phyloP scores from a whole-genome alignment of 2,329 filamentous ascomycete genomes.

The Tolypocladium sp. region DNA sequence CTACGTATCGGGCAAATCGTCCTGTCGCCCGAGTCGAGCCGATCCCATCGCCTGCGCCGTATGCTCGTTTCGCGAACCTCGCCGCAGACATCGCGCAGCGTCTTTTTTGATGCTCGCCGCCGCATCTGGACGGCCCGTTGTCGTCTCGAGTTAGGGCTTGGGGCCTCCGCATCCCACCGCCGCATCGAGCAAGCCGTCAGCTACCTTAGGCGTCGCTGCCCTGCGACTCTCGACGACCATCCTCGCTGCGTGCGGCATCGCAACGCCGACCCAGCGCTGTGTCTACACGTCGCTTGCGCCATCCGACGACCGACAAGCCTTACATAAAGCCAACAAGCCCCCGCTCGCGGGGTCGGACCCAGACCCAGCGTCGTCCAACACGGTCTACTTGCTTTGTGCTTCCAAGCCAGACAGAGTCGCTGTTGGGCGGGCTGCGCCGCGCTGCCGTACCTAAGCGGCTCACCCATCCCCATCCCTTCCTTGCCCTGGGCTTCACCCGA shows the following conservation, averaged over 20 bases:
- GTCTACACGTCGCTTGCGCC: background rate
- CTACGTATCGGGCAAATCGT: background rate
- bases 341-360: conserved; percentile 1
- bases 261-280: background rate
- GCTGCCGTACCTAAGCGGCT: background rate
- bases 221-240: background rate
- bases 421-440: conserved; percentile 1
- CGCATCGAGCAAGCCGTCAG: background rate
- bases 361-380: background rate
- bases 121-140: background rate
- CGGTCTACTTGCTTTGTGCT: background rate
- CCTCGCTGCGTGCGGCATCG: background rate
- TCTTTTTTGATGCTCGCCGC: background rate
- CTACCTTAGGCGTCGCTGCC: background rate
- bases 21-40: background rate
- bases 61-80: background rate
- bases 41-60: background rate
- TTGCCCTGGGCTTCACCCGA: background rate
- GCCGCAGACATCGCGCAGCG: background rate
- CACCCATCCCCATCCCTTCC: background rate
- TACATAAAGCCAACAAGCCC: background rate
- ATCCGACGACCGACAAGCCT: background rate
- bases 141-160: background rate
- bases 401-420: background rate
- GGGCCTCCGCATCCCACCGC: background rate